phyloP scores from a whole-genome alignment of 345 rosid species.

The Salix purpurea region DNA sequence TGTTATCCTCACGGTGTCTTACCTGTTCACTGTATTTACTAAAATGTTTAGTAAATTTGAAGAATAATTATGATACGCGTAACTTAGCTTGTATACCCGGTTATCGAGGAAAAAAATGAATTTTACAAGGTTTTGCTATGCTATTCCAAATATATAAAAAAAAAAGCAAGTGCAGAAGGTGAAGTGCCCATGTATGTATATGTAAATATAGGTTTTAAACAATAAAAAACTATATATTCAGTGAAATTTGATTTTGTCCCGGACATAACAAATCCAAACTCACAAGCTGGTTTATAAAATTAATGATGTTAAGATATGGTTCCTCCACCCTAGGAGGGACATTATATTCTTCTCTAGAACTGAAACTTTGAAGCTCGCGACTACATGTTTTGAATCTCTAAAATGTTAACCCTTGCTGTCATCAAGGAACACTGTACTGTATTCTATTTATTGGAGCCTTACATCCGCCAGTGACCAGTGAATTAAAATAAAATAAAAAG shows the following conservation, averaged over 20 bases:
- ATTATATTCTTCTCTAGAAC: slow-evolving; percentile 12
- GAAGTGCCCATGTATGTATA: no score
- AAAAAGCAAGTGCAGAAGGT: no score
- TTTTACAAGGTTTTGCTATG: no score
- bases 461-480: background rate
- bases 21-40: rapidly evolving
- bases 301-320: background rate
- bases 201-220: no score
- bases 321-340: slow-evolving; percentile 6
- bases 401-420: background rate
- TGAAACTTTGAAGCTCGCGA: slow-evolving; percentile 6
- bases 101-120: no score
- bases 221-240: no score
- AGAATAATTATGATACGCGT: no score
- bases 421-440: background rate
- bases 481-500: background rate
- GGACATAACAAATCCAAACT: background rate
- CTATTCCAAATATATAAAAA: no score
- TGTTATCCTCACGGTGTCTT: no score
- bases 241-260: background rate
- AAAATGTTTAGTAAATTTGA: rapidly evolving
- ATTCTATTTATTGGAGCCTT: background rate
- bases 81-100: no score
- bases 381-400: background rate
- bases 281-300: background rate